These are phyloP conservation scores for Byssothecium circinans DNA, from an alignment of 2,329 filamentous ascomycete genomes.

Conservation along the genomic window DNA sequence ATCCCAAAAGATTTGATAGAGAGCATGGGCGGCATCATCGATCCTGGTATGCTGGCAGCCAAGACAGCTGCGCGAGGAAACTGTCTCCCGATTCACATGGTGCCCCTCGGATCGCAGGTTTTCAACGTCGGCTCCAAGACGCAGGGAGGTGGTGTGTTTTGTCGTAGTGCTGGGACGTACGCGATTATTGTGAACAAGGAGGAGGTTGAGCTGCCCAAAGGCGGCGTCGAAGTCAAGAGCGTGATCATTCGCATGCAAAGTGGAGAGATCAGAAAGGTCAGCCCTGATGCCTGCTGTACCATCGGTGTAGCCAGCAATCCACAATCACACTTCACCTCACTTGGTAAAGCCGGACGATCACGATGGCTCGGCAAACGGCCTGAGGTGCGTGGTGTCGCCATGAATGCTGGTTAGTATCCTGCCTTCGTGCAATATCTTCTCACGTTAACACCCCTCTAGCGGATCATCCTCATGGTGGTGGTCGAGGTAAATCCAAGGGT, in stretches of 20 bases:
- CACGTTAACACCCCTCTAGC: slow-evolving; percentile 49
- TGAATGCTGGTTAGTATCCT: slow-evolving; percentile 76
- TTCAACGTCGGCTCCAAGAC: slow-evolving; percentile 82
- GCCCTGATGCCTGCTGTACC: slow-evolving; percentile 90
- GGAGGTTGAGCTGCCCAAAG: slow-evolving; percentile 61
- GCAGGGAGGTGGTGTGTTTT: slow-evolving; percentile 80
- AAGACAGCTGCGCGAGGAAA: slow-evolving; percentile 94
- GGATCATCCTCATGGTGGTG: slow-evolving; percentile 98
- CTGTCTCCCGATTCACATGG: slow-evolving; percentile 92
- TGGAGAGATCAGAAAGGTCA: slow-evolving; percentile 86
- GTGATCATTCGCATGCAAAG: slow-evolving; percentile 87
- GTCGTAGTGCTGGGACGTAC: slow-evolving; percentile 90
- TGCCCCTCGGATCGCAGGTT: slow-evolving; percentile 89
- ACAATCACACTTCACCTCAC: slow-evolving; percentile 83
- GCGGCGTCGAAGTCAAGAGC: slow-evolving; percentile 69
- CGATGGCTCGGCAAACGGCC: slow-evolving; percentile 93
- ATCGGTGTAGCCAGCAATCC: slow-evolving; percentile 93
- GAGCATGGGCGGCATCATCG: slow-evolving; percentile 88
- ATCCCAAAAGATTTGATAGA: slow-evolving; percentile 84
- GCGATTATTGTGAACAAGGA: slow-evolving; percentile 89
- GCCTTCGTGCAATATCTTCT: neutral
- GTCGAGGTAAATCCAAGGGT: slow-evolving; percentile 98
- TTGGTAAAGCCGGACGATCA: slow-evolving; percentile 93
- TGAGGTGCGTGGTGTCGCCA: slow-evolving; percentile 94
- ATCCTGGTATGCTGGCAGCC: slow-evolving; percentile 93